Percentiles rank a stretch among this genome's conserved stretches.
Conservation (phyloP, 768 basidiomycete genomes). For the Termitomyces sp. region DNA sequence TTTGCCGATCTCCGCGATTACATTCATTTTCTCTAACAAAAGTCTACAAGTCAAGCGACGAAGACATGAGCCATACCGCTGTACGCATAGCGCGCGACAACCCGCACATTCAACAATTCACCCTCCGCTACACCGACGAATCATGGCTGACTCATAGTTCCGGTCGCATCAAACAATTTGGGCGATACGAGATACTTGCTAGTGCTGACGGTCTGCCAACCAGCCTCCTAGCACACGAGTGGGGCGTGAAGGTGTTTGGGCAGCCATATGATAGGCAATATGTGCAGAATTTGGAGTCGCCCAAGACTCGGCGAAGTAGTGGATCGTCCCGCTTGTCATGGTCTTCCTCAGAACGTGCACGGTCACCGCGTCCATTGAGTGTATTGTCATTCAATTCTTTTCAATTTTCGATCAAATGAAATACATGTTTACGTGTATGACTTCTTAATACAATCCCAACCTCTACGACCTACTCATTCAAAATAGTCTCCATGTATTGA, state of each 20-base stretch:
- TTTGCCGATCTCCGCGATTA: constrained; percentile 27
- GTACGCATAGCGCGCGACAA: constrained; percentile 30
- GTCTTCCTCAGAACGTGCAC: constrained; percentile 17
- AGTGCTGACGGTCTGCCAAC: constrained; percentile 14
- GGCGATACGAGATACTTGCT: constrained; percentile 27
- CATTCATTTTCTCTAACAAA: constrained; percentile 35
- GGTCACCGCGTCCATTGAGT: constrained; percentile 16
- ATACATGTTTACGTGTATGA: not conserved
- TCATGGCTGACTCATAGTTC: constrained; percentile 34
- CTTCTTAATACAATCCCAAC: not conserved
- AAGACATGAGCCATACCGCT: constrained; percentile 31
- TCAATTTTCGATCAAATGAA: constrained; percentile 1
- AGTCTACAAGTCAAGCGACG: constrained; percentile 34
- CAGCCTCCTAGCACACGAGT: constrained; percentile 16
- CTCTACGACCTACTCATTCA: not conserved
- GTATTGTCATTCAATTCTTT: constrained; percentile 17
- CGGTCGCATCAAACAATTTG: constrained; percentile 31
- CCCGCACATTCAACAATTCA: constrained; percentile 30
- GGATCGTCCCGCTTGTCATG: constrained; percentile 16
- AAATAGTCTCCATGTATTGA: not conserved
- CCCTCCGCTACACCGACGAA: constrained; percentile 31
- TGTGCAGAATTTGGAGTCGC: constrained; percentile 15
- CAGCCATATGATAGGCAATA: constrained; percentile 16
- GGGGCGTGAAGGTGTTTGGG: constrained; percentile 19
- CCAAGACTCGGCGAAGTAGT: constrained; percentile 13